Conservation (phyloP, 1,284 basidiomycete species). For the Heliocybe sulcata region DNA sequence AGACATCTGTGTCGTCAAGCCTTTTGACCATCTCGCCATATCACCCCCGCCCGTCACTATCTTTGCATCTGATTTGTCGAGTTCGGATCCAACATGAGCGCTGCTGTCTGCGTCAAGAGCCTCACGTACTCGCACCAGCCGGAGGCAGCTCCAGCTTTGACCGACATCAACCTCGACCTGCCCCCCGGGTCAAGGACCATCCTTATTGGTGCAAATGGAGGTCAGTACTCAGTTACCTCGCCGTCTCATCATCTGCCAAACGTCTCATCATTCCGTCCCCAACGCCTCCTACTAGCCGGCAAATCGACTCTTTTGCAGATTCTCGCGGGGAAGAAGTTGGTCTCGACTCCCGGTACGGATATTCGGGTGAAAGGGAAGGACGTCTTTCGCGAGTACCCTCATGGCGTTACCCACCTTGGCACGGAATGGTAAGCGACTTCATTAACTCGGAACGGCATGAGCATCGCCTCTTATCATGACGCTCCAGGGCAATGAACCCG, state of each 20-base stretch:
- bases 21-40: no score
- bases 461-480: background rate
- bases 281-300: slow-evolving; percentile 48
- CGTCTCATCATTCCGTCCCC: slow-evolving; percentile 1
- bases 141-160: slow-evolving; percentile 41
- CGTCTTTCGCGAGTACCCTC: slow-evolving; percentile 72
- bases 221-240: slow-evolving; percentile 30
- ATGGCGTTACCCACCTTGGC: slow-evolving; percentile 86
- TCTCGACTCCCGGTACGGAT: slow-evolving; percentile 48
- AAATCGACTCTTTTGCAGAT: slow-evolving; percentile 96
- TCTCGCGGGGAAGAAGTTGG: slow-evolving; percentile 87
- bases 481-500: slow-evolving; percentile 85
- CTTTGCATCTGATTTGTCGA: background rate
- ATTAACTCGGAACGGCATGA: background rate
- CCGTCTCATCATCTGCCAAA: background rate
- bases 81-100: background rate
- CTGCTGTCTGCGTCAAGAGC: slow-evolving; percentile 38
- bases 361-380: slow-evolving; percentile 75
- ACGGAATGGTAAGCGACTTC: slow-evolving; percentile 70
- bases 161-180: slow-evolving; percentile 60
- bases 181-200: slow-evolving; percentile 75
- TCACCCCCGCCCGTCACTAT: no score
- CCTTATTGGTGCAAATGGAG: slow-evolving; percentile 89
- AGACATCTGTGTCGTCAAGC: no score
- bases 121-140: slow-evolving; percentile 60